Base-by-base conservation (phyloP, 2,329 filamentous ascomycete species). In the Diaporthe helianthi region DNA sequence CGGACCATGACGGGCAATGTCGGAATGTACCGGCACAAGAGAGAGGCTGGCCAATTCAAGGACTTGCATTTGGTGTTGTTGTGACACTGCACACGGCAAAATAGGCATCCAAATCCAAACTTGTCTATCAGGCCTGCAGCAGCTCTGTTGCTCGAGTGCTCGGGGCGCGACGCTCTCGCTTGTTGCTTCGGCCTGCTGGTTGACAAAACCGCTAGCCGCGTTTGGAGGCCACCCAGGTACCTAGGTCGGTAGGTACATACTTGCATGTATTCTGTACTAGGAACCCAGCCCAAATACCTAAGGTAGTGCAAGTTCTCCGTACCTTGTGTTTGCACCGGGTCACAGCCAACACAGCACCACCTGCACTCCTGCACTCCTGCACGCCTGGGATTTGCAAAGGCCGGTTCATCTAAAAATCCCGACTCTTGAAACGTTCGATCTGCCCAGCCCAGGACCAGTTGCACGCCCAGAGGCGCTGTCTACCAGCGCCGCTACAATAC, bases 321-420 rank as follows among this genome's bases (percentile, higher is more conserved):
- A 15, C 36, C 36, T 15, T 15, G 36, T 4, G 36, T 5, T 38
- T n/a, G n/a, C n/a, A n/a, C n/a, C n/a, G n/a, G n/a, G n/a, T n/a
- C n/a, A n/a, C n/a, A n/a, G 33, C 33, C 33, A 33, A 10, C 33
- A 33, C 33, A 9, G 9, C n/a, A 17, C 17, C 12, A 46, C 41
- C 7, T n/a, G 26, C 52, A 54, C 19, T n/a, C 12, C 29, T 19
- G 15, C 52, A 58, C 24, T 41, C n/a, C 38, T 38, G 46, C 26
- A 41, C 17, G 15, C 41, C 41, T 44, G 41, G 55, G 26, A 61
- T 22, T 46, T 46, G 55, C 55, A 38, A 26, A 46, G 19, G 58
- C 58, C 58, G 58, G 58, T 61, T 61, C 58, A 61, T 61, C 58
- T 36, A 63, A 63, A 49, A 63, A 47, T 49, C 58, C 58, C 58